Base-by-base conservation (phyloP, 2,329 filamentous ascomycete species). In the Neofusicoccum laricinum region DNA sequence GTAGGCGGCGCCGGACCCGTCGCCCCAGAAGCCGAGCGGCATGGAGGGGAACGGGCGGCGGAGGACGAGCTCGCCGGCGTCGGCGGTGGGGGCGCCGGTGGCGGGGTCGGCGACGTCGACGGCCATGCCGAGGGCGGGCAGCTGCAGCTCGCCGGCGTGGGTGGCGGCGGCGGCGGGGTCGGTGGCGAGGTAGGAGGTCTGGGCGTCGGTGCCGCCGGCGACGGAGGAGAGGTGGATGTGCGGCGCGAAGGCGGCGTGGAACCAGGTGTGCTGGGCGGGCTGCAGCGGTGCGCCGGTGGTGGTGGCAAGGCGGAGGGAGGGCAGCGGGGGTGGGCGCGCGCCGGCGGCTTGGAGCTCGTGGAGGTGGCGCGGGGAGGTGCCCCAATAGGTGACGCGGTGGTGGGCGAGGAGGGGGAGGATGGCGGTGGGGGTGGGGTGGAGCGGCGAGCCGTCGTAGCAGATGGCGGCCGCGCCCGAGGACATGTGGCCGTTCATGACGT, bases 361-460 rank as follows among this genome's bases (percentile, higher is more conserved):
- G 70, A 96, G 81, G 83, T 90, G 96, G 4, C 90, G 83, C 0
- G 92, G 92, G 62, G 89, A 91, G 6, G 88, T 88, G 1, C 92
- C 92, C 7, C 95, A 79, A 69, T 88, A 86, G 1, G 91, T 93
- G 1, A 90, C 89, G 61, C 80, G 80, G 71, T 90, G 86, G 67
- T 88, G 80, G 15, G 81, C 84, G 14, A 88, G 77, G 12, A 92
- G 79, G 65, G 84, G 83, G 34, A 93, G 77, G 68, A 92, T 86
- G 3, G 85, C 82, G 17, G 79, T 82, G 1, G 86, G 78, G 66
- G 91, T 86, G 0, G 92, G 92, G 50, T 87, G 78, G 75, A 96
- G 92, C 0, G 92, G 92, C 8, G 88, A 92, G 3, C 92, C 92
- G 72, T 96, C 92, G 73, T 96, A 96, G n/a, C 94, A 79, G 1